A percentile compares a stretch with the other conserved stretches of the same genome.
These are phyloP conservation scores for Ogataea henricii DNA, from an alignment of 805 yeast genomes.

Conservation along the genomic window DNA sequence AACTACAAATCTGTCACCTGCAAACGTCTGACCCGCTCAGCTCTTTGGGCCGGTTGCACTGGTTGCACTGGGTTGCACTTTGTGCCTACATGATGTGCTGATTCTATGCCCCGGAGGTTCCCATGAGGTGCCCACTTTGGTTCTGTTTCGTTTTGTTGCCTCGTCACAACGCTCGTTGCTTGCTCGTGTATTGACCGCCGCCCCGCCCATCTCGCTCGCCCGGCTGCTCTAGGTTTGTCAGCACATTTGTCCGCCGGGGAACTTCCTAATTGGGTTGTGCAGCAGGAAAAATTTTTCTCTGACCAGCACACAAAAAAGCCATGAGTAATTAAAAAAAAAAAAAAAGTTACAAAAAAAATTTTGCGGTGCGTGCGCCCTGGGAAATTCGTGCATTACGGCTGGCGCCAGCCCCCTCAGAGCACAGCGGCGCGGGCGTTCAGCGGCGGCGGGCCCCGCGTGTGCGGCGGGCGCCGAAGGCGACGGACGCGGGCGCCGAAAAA, in stretches of 20 bases:
- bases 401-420: slow-evolving; percentile 1
- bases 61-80: too few species aligned
- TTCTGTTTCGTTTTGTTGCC: too few species aligned
- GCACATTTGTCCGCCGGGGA: not conserved
- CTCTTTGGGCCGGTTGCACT: too few species aligned
- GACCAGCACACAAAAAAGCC: not conserved
- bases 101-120: too few species aligned
- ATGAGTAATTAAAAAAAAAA: slow-evolving; percentile 5
- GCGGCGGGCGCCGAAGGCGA: not conserved
- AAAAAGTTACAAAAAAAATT: slow-evolving; percentile 5
- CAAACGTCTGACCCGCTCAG: too few species aligned
- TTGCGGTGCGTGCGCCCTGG: slow-evolving; percentile 1
- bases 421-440: slow-evolving; percentile 1
- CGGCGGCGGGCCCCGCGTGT: slow-evolving; percentile 3
- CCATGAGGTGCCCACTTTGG: too few species aligned
- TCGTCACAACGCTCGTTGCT: too few species aligned
- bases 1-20: too few species aligned
- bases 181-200: too few species aligned
- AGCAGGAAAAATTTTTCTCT: slow-evolving; percentile 6
- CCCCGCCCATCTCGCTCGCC: not conserved
- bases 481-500: slow-evolving; percentile 1
- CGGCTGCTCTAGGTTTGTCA: not conserved
- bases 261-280: slow-evolving; percentile 7
- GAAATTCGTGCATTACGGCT: not conserved
- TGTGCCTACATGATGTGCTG: too few species aligned